These are phyloP conservation scores for Sugiyamaella boreocaroliniensis DNA, from an alignment of 805 yeast genomes.

Conservation along the genomic window DNA sequence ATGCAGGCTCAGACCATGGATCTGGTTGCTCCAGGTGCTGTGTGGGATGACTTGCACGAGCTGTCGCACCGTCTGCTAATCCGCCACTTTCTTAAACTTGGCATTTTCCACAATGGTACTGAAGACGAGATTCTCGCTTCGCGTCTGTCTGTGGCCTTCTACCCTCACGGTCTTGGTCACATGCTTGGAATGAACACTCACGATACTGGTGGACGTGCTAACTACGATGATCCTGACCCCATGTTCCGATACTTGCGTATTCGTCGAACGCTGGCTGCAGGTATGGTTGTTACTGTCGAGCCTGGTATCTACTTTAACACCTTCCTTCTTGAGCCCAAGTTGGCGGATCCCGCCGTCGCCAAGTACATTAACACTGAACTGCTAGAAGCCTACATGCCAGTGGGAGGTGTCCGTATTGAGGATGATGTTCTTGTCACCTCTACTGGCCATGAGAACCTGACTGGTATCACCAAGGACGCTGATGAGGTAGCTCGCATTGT, in stretches of 20 bases:
- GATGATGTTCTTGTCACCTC: slow-evolving; percentile 81
- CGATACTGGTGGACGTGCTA: slow-evolving; percentile 86
- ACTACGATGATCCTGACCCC: slow-evolving; percentile 78
- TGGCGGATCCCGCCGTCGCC: slow-evolving; percentile 38
- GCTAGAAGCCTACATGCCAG: slow-evolving; percentile 69
- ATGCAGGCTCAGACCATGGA: slow-evolving; percentile 75
- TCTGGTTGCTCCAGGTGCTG: slow-evolving; percentile 71
- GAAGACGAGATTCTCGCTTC: slow-evolving; percentile 65
- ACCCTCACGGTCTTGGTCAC: slow-evolving; percentile 96
- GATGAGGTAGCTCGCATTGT: slow-evolving; percentile 74
- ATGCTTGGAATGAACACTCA: slow-evolving; percentile 92
- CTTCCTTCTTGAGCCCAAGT: slow-evolving; percentile 60
- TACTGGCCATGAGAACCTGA: slow-evolving; percentile 72
- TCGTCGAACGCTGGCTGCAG: slow-evolving; percentile 60
- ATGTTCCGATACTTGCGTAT: slow-evolving; percentile 71
- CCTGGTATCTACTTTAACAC: slow-evolving; percentile 93
- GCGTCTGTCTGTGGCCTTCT: slow-evolving; percentile 68
- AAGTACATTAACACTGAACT: slow-evolving; percentile 59
- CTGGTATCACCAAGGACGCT: slow-evolving; percentile 80
- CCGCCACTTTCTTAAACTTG: slow-evolving; percentile 61
- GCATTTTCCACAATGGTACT: slow-evolving; percentile 57
- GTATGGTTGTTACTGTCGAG: slow-evolving; percentile 90
- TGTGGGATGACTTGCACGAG: slow-evolving; percentile 81
- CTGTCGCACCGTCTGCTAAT: slow-evolving; percentile 74
- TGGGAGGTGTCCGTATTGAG: slow-evolving; percentile 97